Conservation (phyloP, 345 rosid species). For the Hibiscus mutabilis region DNA sequence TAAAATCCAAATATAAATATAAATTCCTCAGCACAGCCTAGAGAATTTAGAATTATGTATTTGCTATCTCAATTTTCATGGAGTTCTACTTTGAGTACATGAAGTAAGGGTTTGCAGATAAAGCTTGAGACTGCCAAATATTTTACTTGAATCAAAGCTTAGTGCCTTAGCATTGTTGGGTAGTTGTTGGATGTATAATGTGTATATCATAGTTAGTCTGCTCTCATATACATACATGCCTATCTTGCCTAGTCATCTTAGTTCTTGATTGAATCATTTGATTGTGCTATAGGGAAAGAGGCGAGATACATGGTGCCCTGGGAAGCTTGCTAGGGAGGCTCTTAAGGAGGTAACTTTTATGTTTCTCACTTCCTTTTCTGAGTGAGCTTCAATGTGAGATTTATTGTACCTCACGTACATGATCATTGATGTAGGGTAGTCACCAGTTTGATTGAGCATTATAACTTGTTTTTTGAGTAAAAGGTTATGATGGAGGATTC, state of each 20-base stretch:
- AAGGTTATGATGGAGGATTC: background rate
- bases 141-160: background rate
- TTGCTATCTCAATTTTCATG: background rate
- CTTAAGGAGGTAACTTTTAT: conserved; percentile 33
- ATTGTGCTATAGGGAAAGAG: conserved; percentile 54
- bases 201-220: background rate
- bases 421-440: background rate
- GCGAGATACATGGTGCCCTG: conserved; percentile 90
- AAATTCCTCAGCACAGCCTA: background rate
- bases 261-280: conserved; percentile 16
- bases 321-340: conserved; percentile 50
- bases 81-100: background rate
- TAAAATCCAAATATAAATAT: background rate
- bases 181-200: conserved; percentile 3
- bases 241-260: conserved; percentile 4
- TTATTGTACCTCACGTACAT: background rate
- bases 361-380: background rate
- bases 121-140: background rate
- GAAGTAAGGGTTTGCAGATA: background rate
- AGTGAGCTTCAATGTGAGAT: background rate
- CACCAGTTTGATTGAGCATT: background rate
- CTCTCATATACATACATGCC: background rate
- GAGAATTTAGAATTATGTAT: background rate
- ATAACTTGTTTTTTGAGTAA: background rate
- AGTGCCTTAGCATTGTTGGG: background rate